These are phyloP conservation scores for Penicillium brasilianum DNA, from an alignment of 2,329 filamentous ascomycete species.

Conservation along the genomic window DNA sequence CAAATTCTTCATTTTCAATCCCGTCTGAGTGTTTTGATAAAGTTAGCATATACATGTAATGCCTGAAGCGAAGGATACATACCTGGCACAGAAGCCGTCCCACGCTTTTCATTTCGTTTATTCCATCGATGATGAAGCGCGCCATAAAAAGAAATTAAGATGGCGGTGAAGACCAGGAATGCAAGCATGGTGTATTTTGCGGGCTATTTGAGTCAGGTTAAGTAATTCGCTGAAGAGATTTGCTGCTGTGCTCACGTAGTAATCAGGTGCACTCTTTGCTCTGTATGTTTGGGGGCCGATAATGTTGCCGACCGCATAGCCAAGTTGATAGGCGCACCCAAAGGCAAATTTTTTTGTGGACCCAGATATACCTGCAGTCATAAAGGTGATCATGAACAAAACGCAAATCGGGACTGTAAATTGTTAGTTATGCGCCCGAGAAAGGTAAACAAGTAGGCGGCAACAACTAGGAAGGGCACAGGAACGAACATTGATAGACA, in stretches of 20 bases:
- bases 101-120: neutral
- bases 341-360: constrained; percentile 5
- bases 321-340: constrained; percentile 2
- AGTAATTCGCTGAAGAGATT: neutral
- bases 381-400: neutral
- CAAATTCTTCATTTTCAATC: neutral
- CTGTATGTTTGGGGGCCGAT: constrained; percentile 46
- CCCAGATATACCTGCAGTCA: neutral
- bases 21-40: neutral
- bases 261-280: constrained; percentile 36
- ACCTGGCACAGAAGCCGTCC: neutral
- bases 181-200: neutral
- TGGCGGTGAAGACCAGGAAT: neutral
- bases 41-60: neutral
- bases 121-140: neutral
- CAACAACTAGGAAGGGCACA: neutral
- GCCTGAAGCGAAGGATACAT: neutral
- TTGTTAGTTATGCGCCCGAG: neutral
- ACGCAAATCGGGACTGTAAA: neutral
- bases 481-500: neutral
- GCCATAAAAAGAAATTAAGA: neutral
- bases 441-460: neutral
- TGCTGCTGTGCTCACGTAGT: neutral
- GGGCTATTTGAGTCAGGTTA: neutral
- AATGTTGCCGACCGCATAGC: constrained; percentile 43